Evolutionary conservation across 805 yeast species (phyloP).

Genomic region (Saturnispora serradocipensis): DNA sequence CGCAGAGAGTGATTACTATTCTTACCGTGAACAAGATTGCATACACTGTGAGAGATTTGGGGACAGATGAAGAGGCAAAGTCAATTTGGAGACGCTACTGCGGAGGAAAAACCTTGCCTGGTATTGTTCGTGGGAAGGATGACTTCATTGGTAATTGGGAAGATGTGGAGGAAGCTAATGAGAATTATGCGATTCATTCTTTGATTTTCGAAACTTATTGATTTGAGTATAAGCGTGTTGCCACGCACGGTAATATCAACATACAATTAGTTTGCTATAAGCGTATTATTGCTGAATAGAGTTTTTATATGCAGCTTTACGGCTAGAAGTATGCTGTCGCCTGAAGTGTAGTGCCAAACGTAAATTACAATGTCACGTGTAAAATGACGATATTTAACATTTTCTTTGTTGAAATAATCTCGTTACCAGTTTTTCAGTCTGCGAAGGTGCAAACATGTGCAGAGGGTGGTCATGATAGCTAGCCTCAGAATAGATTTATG

Average conservation of each 20-base stretch:
- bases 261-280: neutral
- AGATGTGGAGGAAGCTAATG: constrained; percentile 81
- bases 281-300: neutral
- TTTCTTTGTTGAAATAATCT: too few species aligned
- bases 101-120: constrained; percentile 71
- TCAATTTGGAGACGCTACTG: constrained; percentile 72
- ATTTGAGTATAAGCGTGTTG: constrained; percentile 1
- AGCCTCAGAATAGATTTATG: too few species aligned
- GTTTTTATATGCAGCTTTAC: neutral
- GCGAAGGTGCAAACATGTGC: too few species aligned
- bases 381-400: too few species aligned
- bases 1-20: constrained; percentile 67
- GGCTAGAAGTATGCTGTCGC: too few species aligned
- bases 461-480: too few species aligned
- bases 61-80: constrained; percentile 82
- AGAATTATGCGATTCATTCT: constrained; percentile 57
- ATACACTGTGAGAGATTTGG: constrained; percentile 66
- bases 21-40: constrained; percentile 63
- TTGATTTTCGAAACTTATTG: constrained; percentile 56
- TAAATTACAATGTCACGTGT: too few species aligned
- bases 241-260: neutral
- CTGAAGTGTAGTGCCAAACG: too few species aligned
- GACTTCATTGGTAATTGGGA: constrained; percentile 79
- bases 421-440: too few species aligned
- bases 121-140: constrained; percentile 73